phyloP scores from a whole-genome alignment of 2,329 filamentous ascomycete species.

The Parastagonospora nodorum region DNA sequence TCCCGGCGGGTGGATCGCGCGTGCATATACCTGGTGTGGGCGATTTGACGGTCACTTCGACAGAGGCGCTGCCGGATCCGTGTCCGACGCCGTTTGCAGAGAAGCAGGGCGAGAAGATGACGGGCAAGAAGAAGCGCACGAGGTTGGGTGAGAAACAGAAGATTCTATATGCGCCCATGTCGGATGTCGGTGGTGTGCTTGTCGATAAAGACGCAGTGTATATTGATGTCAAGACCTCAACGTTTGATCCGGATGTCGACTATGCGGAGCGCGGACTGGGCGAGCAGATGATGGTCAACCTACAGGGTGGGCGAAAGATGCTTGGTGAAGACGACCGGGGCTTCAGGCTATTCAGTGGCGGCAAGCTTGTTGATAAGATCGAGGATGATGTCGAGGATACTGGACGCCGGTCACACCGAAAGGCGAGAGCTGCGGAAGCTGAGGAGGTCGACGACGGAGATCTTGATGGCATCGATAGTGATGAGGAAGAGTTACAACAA shows the following conservation, averaged over 20 bases:
- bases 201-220: conserved; percentile 98
- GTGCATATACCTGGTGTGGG: conserved; percentile 93
- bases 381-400: conserved; percentile 62
- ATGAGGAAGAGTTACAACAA: conserved; percentile 60
- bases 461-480: conserved; percentile 53
- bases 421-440: conserved; percentile 53
- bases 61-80: conserved; percentile 89
- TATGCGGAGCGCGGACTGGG: conserved; percentile 83
- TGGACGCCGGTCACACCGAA: conserved; percentile 60
- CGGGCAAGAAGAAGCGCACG: conserved; percentile 79
- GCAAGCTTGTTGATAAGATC: conserved; percentile 67
- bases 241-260: conserved; percentile 69
- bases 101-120: conserved; percentile 80
- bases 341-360: conserved; percentile 83
- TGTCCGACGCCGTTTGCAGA: conserved; percentile 94
- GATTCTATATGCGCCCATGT: conserved; percentile 95
- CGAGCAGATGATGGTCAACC: conserved; percentile 88
- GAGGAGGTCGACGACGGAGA: conserved; percentile 59
- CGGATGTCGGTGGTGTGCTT: conserved; percentile 91
- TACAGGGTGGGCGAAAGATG: conserved; percentile 81
- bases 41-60: conserved; percentile 80
- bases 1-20: conserved; percentile 80
- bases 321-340: conserved; percentile 83
- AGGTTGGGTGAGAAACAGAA: conserved; percentile 96
- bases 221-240: conserved; percentile 73